Base-by-base conservation (phyloP, 2,329 filamentous ascomycete species). In the Dryadomyces sulphureus region DNA sequence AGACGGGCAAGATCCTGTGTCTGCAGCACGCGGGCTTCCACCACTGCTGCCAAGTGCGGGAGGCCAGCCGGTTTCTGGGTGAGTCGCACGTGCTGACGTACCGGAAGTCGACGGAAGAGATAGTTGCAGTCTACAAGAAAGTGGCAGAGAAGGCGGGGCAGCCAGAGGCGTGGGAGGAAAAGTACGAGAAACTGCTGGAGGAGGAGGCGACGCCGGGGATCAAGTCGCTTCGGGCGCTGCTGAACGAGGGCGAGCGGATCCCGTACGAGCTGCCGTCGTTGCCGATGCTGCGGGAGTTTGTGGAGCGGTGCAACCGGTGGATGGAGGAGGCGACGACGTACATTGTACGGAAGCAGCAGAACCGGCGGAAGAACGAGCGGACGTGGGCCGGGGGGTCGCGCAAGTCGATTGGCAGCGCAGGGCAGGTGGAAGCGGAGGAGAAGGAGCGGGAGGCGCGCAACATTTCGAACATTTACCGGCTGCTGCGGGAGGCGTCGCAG, bases 261-360 rank as follows among this genome's bases (percentile, higher is more conserved):
- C 88, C 90, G 48, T 93, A 85, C 69, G 82, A 87, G 48, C 74
- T 98, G 51, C 79, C 81, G 53, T 89, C 87, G 51, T 73, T 98
- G 52, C 75, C 83, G 55, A 77, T 85, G 55, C 73, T 98, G 55
- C 84, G 80, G 64, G 77, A 81, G 54, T 98, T 94, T 66, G 92
- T 98, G 61, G 88, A 94, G 55, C 82, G 86, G 57, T 96, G 92
- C 68, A 93, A 94, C 62, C 88, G 94, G 60, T 95, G 93, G 84
- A 87, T 95, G 52, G 92, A 96, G 57, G 90, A 96, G 65, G 92
- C 92, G 53, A 92, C 86, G 57, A 89, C 84, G 59, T 98, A 93
- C 68, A 94, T 89, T 57, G 89, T 92, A 49, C 84, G 92, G 55
- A 98, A 98, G 67, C 90, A 95, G 66, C 90, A 95, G 64, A 94